These are phyloP conservation scores for Coniochaeta prunicola DNA, from an alignment of 2,329 filamentous ascomycete species.

Conservation along the genomic window DNA sequence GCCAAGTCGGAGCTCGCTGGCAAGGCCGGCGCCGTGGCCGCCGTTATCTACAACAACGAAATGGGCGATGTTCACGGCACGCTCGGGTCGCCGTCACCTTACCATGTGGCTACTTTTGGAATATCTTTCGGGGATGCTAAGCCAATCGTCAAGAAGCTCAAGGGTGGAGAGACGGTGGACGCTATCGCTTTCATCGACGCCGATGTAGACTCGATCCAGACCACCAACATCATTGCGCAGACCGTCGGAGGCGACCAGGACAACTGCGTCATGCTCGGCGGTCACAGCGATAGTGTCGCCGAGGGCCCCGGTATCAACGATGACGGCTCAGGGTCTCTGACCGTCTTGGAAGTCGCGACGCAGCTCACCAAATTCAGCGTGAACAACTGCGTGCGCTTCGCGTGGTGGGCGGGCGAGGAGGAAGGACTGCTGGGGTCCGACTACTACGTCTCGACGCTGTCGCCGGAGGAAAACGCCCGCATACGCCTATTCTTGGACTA, in stretches of 20 bases:
- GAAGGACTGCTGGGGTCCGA: conserved; percentile 58
- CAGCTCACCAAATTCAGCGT: conserved; percentile 51
- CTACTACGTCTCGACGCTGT: conserved; percentile 50
- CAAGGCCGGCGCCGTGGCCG: conserved; percentile 61
- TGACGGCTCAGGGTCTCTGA: conserved; percentile 61
- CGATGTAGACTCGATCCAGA: conserved; percentile 44
- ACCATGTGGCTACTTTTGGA: conserved; percentile 63
- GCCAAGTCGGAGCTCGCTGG: conserved; percentile 63
- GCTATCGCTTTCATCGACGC: conserved; percentile 54
- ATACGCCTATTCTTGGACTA: conserved; percentile 64
- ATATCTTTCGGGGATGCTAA: conserved; percentile 53
- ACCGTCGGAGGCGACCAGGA: conserved; percentile 50
- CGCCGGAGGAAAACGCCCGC: conserved; percentile 51
- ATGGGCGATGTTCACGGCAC: conserved; percentile 58
- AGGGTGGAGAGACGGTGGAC: conserved; percentile 39
- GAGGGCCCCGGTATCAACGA: conserved; percentile 71
- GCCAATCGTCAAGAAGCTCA: conserved; percentile 46
- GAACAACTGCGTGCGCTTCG: conserved; percentile 60
- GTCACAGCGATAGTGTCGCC: conserved; percentile 54
- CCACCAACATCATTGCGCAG: conserved; percentile 57
- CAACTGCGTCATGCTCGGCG: conserved; percentile 60
- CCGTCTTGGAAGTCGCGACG: conserved; percentile 54
- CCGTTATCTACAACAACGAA: conserved; percentile 69
- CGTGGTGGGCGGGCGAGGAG: conserved; percentile 63
- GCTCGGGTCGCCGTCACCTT: conserved; percentile 50